Evolutionary conservation across 805 yeast genomes (phyloP).

Genomic region (Candida hungchunana): DNA sequence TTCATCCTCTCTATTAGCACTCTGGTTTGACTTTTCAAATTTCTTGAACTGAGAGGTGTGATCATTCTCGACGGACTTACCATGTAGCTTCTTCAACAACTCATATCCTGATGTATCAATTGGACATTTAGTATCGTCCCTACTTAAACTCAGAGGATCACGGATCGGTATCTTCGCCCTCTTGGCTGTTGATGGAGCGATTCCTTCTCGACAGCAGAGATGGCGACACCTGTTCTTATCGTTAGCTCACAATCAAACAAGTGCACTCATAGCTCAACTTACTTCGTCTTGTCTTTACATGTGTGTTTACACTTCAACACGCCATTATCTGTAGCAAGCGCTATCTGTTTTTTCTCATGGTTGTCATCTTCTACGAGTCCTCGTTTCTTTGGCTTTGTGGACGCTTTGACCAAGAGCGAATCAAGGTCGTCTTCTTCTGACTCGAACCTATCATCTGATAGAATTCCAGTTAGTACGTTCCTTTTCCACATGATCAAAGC

Average conservation of each 20-base stretch:
- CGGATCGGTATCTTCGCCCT: too few relatives aligned
- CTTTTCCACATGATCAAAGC: neutral
- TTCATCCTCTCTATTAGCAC: neutral
- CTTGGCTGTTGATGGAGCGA: conserved; percentile 21
- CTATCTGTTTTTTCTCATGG: too few relatives aligned
- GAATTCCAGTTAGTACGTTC: conserved; percentile 9
- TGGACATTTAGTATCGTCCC: too few relatives aligned
- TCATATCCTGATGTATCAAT: conserved; percentile 3
- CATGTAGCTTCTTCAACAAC: conserved; percentile 11
- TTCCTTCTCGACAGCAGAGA: conserved; percentile 44
- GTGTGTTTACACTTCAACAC: conserved; percentile 36
- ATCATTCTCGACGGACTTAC: neutral
- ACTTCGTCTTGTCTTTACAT: conserved; percentile 34
- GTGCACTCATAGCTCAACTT: neutral
- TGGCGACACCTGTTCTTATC: conserved; percentile 38
- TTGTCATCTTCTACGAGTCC: too few relatives aligned
- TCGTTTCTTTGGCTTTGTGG: too few relatives aligned
- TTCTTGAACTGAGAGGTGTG: too few relatives aligned
- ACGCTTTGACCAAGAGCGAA: conserved; percentile 24
- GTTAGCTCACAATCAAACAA: conserved; percentile 14
- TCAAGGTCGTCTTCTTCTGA: conserved; percentile 29
- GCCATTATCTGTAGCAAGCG: too few relatives aligned
- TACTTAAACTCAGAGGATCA: too few relatives aligned
- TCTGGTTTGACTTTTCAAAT: too few relatives aligned
- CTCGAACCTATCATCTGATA: conserved; percentile 19